Evolutionary conservation across 208 protist genomes (phyloP).

Genomic region (Polymyxa betae): DNA sequence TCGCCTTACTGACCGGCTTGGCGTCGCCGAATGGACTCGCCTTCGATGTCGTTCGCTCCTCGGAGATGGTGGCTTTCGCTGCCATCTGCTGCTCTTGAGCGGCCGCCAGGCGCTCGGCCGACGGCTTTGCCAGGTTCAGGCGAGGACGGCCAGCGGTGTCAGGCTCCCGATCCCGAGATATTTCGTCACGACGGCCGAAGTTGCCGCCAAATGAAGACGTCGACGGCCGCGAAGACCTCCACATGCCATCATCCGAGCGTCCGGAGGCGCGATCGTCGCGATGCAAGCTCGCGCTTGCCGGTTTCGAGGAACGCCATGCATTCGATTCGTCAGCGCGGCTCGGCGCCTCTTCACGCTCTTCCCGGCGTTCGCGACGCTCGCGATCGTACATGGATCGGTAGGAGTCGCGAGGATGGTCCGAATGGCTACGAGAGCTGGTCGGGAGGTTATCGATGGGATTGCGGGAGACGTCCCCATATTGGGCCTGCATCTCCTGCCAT

Average conservation of each 20-base stretch:
- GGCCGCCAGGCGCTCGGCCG: background rate
- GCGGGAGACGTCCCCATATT: background rate
- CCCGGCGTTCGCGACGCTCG: background rate
- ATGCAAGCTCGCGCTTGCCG: too few species aligned
- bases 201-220: background rate
- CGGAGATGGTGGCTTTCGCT: background rate
- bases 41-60: background rate
- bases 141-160: background rate
- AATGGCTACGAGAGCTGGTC: background rate
- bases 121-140: background rate
- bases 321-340: conserved; percentile 1
- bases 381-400: background rate
- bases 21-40: conserved; percentile 42
- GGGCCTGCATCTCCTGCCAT: conserved; percentile 43
- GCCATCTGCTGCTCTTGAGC: background rate
- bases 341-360: background rate
- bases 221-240: background rate
- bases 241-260: too few species aligned
- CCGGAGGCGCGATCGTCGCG: too few species aligned
- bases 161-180: background rate
- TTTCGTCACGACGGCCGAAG: background rate
- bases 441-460: conserved; percentile 15
- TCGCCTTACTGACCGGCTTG: background rate
- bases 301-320: background rate
- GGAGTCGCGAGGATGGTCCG: background rate